A percentile compares a stretch with the other conserved stretches of the same genome.
These are phyloP conservation scores for Medicago lupulina DNA, from an alignment of 306 rosid species.

Conservation along the genomic window DNA sequence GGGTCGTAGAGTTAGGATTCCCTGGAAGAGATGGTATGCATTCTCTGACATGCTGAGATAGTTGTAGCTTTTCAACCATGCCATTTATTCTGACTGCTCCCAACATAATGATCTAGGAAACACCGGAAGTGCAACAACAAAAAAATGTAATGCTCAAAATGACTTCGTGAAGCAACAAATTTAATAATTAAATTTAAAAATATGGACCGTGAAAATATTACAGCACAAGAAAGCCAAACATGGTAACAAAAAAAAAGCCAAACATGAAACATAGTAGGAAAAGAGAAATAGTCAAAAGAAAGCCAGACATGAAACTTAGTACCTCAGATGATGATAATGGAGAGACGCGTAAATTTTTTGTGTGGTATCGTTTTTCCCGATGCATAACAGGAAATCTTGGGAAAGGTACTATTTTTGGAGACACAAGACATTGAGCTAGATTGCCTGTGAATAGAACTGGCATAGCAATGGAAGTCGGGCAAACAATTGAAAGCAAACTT, in stretches of 20 bases:
- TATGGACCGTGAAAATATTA: too few relatives aligned
- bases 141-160: too few relatives aligned
- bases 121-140: neutral
- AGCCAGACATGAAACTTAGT: neutral
- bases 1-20: neutral
- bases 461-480: neutral
- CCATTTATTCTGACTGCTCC: neutral
- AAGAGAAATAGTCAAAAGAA: too few relatives aligned
- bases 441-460: neutral
- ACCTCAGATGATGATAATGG: neutral
- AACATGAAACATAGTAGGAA: neutral
- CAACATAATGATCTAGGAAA: neutral
- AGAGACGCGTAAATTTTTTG: neutral
- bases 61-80: neutral
- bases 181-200: too few relatives aligned
- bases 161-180: too few relatives aligned
- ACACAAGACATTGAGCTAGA: neutral
- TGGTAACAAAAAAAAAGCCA: neutral
- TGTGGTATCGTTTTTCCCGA: neutral
- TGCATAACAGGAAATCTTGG: neutral
- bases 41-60: neutral
- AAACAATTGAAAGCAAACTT: neutral
- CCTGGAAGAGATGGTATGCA: neutral
- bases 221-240: too few relatives aligned
- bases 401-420: neutral